Conservation (phyloP, 208 protist genomes). For the Acanthamoeba comandoni region DNA sequence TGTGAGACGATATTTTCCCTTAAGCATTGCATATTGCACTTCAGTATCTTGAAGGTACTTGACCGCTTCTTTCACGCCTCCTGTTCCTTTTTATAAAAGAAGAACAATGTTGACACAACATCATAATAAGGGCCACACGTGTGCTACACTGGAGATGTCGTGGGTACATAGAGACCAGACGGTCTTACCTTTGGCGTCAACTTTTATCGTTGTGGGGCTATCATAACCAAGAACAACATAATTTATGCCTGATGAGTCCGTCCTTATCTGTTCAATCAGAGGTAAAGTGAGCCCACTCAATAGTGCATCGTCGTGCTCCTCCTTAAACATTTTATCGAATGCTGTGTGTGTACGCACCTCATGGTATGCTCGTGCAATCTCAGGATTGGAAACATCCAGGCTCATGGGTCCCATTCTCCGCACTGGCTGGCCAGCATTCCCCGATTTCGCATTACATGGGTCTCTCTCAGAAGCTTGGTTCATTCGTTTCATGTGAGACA, state of each 20-base stretch:
- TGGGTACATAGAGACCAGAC: no score
- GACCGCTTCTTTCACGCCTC: constrained; percentile 47
- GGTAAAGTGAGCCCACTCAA: neutral
- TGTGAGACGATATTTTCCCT: no score
- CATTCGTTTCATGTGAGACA: neutral
- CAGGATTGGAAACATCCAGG: constrained; percentile 21
- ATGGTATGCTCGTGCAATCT: constrained; percentile 41
- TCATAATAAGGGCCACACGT: no score
- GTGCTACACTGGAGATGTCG: no score
- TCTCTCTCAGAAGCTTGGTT: no score
- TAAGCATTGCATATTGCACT: constrained; percentile 59
- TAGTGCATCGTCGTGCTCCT: no score
- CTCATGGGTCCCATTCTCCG: no score
- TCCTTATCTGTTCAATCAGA: neutral
- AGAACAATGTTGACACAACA: no score
- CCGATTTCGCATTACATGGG: no score
- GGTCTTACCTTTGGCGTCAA: constrained; percentile 46
- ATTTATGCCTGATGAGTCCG: neutral
- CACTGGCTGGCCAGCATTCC: no score
- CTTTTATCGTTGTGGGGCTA: constrained; percentile 52
- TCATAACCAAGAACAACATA: constrained; percentile 43
- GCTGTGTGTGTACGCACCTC: constrained; percentile 40
- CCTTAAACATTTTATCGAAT: constrained; percentile 39
- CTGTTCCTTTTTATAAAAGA: neutral
- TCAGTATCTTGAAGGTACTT: constrained; percentile 26